Evolutionary conservation across 257 asterid genomes (phyloP).

Genomic region (Rauvolfia tetraphylla): DNA sequence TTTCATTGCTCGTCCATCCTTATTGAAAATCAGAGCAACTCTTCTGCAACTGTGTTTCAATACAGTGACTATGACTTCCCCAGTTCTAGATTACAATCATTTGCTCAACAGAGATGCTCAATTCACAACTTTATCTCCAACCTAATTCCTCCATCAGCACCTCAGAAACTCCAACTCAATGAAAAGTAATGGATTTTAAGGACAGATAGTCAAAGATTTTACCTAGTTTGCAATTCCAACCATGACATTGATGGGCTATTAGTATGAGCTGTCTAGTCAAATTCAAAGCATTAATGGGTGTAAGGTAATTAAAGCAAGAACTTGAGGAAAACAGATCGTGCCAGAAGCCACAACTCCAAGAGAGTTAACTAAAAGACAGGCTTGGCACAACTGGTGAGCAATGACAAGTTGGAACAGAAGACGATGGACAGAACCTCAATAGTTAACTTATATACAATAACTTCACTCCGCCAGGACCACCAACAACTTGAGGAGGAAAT

Average conservation of each 20-base stretch:
- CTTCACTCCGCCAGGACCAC: conserved; percentile 22
- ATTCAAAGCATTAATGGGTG: neutral
- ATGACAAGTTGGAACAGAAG: conserved; percentile 12
- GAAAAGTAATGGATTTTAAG: neutral
- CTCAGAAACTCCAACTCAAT: neutral
- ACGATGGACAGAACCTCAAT: conserved; percentile 20
- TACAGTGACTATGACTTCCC: neutral
- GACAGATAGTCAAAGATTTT: neutral
- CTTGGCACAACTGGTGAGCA: conserved; percentile 29
- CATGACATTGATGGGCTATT: too few species aligned
- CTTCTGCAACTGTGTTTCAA: neutral
- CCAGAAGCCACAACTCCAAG: conserved; percentile 37
- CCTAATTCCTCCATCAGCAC: neutral
- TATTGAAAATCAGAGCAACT: neutral
- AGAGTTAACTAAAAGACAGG: conserved; percentile 26
- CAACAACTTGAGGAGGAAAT: conserved; percentile 10
- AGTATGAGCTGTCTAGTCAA: neutral
- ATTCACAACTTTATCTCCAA: neutral
- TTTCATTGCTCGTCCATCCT: neutral
- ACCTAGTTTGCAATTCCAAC: neutral
- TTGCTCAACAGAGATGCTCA: neutral
- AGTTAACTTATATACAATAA: conserved; percentile 38
- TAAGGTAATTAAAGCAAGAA: neutral
- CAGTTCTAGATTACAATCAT: neutral
- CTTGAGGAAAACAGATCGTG: neutral